Base-by-base conservation (phyloP, 1,139 yeast species). In the Yamadazyma oceani region DNA sequence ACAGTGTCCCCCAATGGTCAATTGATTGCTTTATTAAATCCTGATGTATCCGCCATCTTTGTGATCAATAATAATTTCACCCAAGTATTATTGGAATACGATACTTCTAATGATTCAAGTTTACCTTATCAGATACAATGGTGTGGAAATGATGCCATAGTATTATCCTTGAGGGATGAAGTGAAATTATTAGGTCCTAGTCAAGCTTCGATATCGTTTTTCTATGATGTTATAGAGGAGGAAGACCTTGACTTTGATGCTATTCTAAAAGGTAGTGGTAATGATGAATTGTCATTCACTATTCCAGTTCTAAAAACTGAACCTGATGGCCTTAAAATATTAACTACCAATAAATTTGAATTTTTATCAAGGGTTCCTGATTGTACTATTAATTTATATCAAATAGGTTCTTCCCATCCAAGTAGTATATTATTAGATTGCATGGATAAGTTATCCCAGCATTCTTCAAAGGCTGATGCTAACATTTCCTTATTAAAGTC, bases 111-210 rank as follows among this genome's bases (percentile, higher is more conserved):
- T 42, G 72, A 64, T 44, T 58, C 69, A 30, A 46, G 62, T 34
- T 15, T 70, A 52, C 59, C 71, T 1, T 53, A 59, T 27, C 75
- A 75, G 44, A 62, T 87, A 10, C 73, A 72, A 42, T 90, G 97
- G 97, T 86, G 96, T 58, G 88, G 92, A 0, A 81, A 83, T 49
- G 96, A 88, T 62, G 88, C 94, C 0, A 80, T 89, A 1, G 81
- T 80, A 0, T 32, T 79, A 23, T 65, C 81, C 0, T 70, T 75
- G 42, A 66, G 73, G 4, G 94, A 85, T 47, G 90, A 85, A 40
- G 53, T 88, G 17, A 75, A 76, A 42, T 57, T 90, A 11, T 71
- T 84, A 26, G 96, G 94, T 0, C 94, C 95, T 0, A 75, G 79
- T 3, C 82, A 80, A 36, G 82, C 80, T 2, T 69, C 81, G 2